These are phyloP conservation scores for Cyclocybe cylindracea DNA, from an alignment of 768 basidiomycete genomes.

Conservation along the genomic window DNA sequence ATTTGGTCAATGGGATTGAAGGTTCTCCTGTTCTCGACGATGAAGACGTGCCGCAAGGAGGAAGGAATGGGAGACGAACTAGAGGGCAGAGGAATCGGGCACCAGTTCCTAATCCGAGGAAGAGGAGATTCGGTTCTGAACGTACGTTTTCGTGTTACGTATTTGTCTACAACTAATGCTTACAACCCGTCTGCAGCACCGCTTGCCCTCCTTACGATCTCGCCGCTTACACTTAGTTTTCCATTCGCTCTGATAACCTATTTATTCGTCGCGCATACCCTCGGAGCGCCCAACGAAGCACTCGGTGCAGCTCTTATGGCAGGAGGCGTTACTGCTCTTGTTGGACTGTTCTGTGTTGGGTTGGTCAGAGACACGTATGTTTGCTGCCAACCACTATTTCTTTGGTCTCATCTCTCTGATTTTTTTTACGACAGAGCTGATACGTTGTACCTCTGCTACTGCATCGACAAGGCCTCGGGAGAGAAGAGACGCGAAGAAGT, in stretches of 20 bases:
- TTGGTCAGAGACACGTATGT: slow-evolving; percentile 69
- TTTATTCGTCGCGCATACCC: slow-evolving; percentile 84
- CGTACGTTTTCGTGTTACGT: slow-evolving; percentile 41
- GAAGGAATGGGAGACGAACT: slow-evolving; percentile 4
- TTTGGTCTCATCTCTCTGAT: not conserved
- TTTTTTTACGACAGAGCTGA: slow-evolving; percentile 33
- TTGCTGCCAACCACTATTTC: not conserved
- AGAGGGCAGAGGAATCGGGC: slow-evolving; percentile 3
- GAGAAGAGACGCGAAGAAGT: slow-evolving; percentile 42
- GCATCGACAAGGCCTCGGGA: slow-evolving; percentile 47
- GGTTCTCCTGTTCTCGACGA: too few relatives aligned
- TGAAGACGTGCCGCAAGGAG: slow-evolving; percentile 22
- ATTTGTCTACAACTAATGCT: not conserved
- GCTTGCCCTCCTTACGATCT: slow-evolving; percentile 73
- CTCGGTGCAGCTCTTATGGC: slow-evolving; percentile 75
- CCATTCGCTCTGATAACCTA: slow-evolving; percentile 84
- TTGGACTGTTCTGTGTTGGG: slow-evolving; percentile 82
- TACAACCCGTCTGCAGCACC: slow-evolving; percentile 39
- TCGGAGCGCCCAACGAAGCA: slow-evolving; percentile 69
- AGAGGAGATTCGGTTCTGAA: slow-evolving; percentile 55
- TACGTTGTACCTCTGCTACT: slow-evolving; percentile 49
- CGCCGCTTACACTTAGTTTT: slow-evolving; percentile 78
- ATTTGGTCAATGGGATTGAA: slow-evolving; percentile 32
- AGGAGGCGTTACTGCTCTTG: slow-evolving; percentile 77
- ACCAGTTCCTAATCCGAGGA: slow-evolving; percentile 26